A percentile compares a stretch with the other conserved stretches of the same genome.
Conservation (phyloP, 2,329 filamentous ascomycete species). For the Trichophyton benhamiae region DNA sequence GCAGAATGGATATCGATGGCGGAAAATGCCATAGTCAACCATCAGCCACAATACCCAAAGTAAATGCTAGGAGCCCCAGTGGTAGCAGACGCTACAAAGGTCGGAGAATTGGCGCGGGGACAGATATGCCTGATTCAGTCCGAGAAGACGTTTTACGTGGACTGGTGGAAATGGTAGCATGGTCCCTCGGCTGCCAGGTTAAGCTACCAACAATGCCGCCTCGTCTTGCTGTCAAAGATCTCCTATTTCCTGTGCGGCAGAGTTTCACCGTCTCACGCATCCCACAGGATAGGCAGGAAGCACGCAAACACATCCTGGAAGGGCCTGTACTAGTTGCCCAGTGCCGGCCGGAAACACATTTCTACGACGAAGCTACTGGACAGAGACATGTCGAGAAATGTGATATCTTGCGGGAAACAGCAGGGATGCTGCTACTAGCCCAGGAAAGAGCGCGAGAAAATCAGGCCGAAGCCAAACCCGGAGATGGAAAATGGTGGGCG, state of each 20-base stretch:
- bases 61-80: not conserved
- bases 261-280: constrained; percentile 43
- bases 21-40: not conserved
- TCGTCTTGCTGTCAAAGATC: constrained; percentile 36
- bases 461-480: constrained; percentile 36
- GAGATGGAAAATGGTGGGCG: constrained; percentile 51
- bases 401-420: constrained; percentile 47
- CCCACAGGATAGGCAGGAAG: constrained; percentile 41
- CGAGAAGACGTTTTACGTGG: constrained; percentile 44
- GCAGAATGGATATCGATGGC: constrained; percentile 6
- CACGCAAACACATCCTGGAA: constrained; percentile 44
- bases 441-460: constrained; percentile 50
- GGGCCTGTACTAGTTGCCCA: constrained; percentile 47
- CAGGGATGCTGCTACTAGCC: constrained; percentile 45
- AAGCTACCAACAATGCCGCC: constrained; percentile 36
- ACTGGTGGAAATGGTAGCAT: constrained; percentile 46
- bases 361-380: constrained; percentile 28
- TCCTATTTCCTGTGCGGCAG: constrained; percentile 47
- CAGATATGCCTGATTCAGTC: constrained; percentile 47
- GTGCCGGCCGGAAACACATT: constrained; percentile 43
- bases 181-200: constrained; percentile 46
- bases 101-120: constrained; percentile 44
- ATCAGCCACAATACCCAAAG: not conserved
- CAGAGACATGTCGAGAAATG: constrained; percentile 31
- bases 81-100: constrained; percentile 40